Evolutionary conservation across 73 alveolate species (phyloP).

Genomic region (Stentor coeruleus): DNA sequence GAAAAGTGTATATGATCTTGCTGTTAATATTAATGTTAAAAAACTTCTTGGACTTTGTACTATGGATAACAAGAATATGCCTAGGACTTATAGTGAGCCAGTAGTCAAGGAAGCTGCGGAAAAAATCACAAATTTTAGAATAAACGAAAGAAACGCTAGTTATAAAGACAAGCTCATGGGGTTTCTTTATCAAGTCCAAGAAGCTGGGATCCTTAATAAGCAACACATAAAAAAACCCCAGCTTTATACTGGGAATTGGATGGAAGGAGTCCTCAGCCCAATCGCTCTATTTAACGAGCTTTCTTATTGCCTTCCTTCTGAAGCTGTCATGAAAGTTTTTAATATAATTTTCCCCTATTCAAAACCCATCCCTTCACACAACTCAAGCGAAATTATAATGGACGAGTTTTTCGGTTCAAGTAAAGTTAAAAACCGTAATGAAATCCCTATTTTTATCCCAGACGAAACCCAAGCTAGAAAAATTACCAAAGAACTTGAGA

Average conservation of each 20-base stretch:
- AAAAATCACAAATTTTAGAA: too few relatives aligned
- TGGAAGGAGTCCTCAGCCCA: conserved; percentile 63
- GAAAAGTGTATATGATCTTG: conserved; percentile 51
- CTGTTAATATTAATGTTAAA: conserved; percentile 32
- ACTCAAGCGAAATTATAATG: not conserved
- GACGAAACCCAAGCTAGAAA: conserved; percentile 27
- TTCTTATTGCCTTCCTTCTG: conserved; percentile 56
- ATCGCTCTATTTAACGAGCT: conserved; percentile 51
- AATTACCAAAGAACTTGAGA: conserved; percentile 20
- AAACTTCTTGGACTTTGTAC: conserved; percentile 1
- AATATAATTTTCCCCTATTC: conserved; percentile 47
- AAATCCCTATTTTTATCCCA: conserved; percentile 9
- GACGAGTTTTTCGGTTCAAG: conserved; percentile 28
- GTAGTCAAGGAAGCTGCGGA: not conserved
- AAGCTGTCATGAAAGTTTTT: conserved; percentile 61
- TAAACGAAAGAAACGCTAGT: not conserved
- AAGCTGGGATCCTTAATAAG: conserved; percentile 65
- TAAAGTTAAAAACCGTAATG: conserved; percentile 25
- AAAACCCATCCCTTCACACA: conserved; percentile 8
- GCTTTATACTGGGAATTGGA: conserved; percentile 79
- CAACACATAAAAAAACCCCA: conserved; percentile 66
- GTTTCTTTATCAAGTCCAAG: conserved; percentile 64
- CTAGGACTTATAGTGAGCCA: too few relatives aligned
- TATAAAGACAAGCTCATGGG: conserved; percentile 46
- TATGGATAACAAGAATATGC: too few relatives aligned